These are phyloP conservation scores for Eurotiales sp. DNA, from an alignment of 2,329 filamentous ascomycete species.

Conservation along the genomic window DNA sequence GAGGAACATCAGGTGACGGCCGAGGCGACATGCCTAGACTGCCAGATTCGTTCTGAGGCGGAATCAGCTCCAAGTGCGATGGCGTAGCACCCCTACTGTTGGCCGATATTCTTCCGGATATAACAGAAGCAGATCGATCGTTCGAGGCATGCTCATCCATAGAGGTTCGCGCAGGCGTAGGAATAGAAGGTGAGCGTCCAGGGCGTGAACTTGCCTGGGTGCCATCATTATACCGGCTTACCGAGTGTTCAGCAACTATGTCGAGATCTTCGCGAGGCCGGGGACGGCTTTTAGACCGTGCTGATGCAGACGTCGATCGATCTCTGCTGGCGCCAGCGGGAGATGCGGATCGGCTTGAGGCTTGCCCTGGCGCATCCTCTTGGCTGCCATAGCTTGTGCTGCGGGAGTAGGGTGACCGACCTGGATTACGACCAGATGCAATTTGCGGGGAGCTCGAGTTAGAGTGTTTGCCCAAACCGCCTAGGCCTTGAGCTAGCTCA, in stretches of 20 bases:
- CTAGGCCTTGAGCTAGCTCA: constrained; percentile 27
- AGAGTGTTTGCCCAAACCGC: constrained; percentile 30
- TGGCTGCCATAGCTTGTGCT: constrained; percentile 25
- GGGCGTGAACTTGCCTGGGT: constrained; percentile 31
- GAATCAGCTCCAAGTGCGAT: constrained; percentile 31
- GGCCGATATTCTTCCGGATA: constrained; percentile 37
- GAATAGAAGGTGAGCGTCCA: too few species aligned
- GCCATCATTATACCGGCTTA: constrained; percentile 25
- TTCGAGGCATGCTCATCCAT: constrained; percentile 30
- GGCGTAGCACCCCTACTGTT: constrained; percentile 35
- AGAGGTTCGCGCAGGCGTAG: too few species aligned
- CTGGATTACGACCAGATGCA: constrained; percentile 13
- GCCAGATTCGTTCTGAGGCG: constrained; percentile 21
- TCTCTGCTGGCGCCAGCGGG: constrained; percentile 44
- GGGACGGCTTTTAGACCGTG: constrained; percentile 53
- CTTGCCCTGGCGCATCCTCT: constrained; percentile 33
- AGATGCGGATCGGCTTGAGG: constrained; percentile 31
- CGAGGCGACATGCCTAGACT: constrained; percentile 41
- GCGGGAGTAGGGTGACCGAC: constrained; percentile 16
- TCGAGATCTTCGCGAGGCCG: constrained; percentile 52
- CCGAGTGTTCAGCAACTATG: constrained; percentile 46
- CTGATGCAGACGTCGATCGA: constrained; percentile 54
- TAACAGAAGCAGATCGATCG: constrained; percentile 37
- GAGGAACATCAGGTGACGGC: constrained; percentile 43
- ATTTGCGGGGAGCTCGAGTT: constrained; percentile 39